These are phyloP conservation scores for Colletotrichum gigasporum DNA, from an alignment of 2,329 filamentous ascomycete species.

Conservation along the genomic window DNA sequence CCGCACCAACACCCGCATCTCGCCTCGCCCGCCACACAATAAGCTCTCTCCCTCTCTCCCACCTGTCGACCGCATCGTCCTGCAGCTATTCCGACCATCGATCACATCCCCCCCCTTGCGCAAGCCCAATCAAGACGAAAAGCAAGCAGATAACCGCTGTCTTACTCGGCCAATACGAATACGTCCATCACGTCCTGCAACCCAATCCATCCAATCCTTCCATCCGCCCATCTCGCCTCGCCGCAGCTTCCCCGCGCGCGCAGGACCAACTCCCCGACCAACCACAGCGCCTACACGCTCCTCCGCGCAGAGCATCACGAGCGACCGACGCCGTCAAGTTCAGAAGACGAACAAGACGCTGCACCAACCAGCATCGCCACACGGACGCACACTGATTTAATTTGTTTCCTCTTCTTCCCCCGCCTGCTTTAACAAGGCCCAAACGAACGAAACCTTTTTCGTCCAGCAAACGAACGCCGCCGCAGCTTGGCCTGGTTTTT, in stretches of 20 bases:
- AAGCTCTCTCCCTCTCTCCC: not conserved
- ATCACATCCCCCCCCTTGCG: not conserved
- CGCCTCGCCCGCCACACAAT: not conserved
- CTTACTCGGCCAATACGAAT: not conserved
- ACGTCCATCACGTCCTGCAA: not conserved
- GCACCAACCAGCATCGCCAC: not conserved
- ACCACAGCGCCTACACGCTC: not conserved
- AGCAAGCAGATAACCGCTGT: not conserved
- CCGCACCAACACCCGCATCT: too few species aligned
- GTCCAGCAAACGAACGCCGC: not conserved
- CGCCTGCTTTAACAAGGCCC: not conserved
- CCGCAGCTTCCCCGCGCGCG: too few species aligned
- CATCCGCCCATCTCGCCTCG: too few species aligned
- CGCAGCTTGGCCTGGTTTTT: conserved; percentile 9
- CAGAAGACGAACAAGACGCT: not conserved
- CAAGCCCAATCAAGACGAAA: not conserved
- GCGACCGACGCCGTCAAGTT: not conserved
- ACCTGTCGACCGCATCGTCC: not conserved
- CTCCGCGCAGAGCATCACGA: not conserved
- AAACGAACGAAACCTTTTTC: conserved; percentile 24
- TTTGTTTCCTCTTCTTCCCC: conserved; percentile 13
- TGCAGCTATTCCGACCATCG: not conserved
- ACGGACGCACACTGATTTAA: conserved; percentile 1
- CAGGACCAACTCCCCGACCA: not conserved
- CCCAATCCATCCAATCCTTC: not conserved